Percentiles rank a stretch among this genome's conserved stretches.
Evolutionary conservation across 202 grass and related monocot species (phyloP).

Genomic region (Setaria viridis): DNA sequence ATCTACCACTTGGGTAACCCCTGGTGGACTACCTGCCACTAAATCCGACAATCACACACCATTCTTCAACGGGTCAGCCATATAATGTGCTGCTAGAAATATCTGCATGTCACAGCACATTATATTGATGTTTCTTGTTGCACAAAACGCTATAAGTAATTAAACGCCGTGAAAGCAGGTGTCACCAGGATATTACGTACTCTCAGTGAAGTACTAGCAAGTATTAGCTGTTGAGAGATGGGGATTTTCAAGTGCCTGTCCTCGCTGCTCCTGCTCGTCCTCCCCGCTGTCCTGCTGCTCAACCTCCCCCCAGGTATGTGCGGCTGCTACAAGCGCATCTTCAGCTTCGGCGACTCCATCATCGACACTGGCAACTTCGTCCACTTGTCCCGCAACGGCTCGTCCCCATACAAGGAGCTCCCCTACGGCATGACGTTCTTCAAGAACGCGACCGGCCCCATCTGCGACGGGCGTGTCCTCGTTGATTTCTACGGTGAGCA

Average conservation of each 20-base stretch:
- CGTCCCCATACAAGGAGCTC: slow-evolving; percentile 1
- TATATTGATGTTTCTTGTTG: not conserved
- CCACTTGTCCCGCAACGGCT: not conserved
- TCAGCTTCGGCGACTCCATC: slow-evolving; percentile 68
- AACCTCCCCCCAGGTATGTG: not conserved
- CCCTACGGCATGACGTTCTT: slow-evolving; percentile 68
- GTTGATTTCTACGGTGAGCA: slow-evolving; percentile 65
- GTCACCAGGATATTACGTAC: not conserved
- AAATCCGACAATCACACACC: too few species aligned
- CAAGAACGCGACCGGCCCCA: slow-evolving; percentile 46
- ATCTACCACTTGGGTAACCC: too few species aligned
- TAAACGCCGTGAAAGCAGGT: not conserved
- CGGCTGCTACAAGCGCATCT: slow-evolving; percentile 56
- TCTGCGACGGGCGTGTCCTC: slow-evolving; percentile 53
- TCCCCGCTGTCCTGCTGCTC: slow-evolving; percentile 28
- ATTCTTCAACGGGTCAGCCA: too few species aligned
- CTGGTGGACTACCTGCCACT: too few species aligned
- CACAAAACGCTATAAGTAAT: not conserved
- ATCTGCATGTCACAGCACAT: too few species aligned
- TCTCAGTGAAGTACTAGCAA: not conserved
- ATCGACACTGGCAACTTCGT: slow-evolving; percentile 60
- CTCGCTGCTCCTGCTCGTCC: slow-evolving; percentile 15
- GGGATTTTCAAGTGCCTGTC: not conserved
- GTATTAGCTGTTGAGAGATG: not conserved
- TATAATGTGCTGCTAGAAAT: too few species aligned